Evolutionary conservation across 208 protist genomes (phyloP).

Genomic region (Tetramitus jugosus): DNA sequence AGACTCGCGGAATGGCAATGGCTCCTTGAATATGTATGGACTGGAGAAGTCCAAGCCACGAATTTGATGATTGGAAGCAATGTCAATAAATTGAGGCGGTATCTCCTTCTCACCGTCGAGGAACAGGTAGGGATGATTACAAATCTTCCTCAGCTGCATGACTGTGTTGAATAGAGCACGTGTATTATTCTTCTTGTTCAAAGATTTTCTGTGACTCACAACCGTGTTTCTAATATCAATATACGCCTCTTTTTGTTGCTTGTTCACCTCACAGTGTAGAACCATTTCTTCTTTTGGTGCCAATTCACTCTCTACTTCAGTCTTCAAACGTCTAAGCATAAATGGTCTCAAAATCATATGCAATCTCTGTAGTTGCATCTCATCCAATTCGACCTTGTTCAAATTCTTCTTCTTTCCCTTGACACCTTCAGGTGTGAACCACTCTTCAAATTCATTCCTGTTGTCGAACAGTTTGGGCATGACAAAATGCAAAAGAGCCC

Average conservation of each 20-base stretch:
- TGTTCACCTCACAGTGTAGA: conserved; percentile 2
- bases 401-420: conserved; percentile 15
- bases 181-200: background rate
- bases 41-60: too few relatives aligned
- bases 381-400: conserved; percentile 28
- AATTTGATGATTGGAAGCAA: too few relatives aligned
- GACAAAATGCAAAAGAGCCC: conserved; percentile 77
- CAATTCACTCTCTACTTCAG: conserved; percentile 66
- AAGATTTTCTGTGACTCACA: background rate
- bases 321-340: conserved; percentile 70
- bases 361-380: conserved; percentile 40
- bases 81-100: background rate
- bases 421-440: conserved; percentile 53
- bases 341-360: conserved; percentile 76
- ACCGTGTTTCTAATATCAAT: background rate
- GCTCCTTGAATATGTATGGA: background rate
- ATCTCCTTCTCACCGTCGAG: background rate
- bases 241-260: background rate
- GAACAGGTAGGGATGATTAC: conserved; percentile 72
- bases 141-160: conserved; percentile 35
- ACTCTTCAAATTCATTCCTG: conserved; percentile 79
- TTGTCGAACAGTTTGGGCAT: conserved; percentile 68
- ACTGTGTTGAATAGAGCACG: conserved; percentile 10
- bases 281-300: conserved; percentile 45
- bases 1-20: too few relatives aligned